Conservation (phyloP, 2,329 filamentous ascomycete species). For the Lasiodiplodia theobromae region DNA sequence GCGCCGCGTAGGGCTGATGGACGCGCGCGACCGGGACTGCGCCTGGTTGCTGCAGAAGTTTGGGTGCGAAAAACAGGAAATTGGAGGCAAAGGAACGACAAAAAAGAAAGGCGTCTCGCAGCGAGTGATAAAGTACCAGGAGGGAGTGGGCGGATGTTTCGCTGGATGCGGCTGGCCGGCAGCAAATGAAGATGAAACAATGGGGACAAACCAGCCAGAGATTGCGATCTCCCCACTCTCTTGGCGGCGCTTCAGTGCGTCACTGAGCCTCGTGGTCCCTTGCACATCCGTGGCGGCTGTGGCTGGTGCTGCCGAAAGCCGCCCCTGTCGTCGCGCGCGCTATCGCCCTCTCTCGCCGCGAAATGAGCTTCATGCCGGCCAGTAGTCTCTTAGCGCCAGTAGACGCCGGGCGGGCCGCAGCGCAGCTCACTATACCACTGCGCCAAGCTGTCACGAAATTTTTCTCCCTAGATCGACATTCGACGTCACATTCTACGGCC, state of each 20-base stretch:
- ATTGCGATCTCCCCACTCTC: constrained; percentile 26
- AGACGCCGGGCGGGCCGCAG: neutral
- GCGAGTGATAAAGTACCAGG: constrained; percentile 19
- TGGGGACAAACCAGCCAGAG: constrained; percentile 21
- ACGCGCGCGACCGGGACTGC: constrained; percentile 3
- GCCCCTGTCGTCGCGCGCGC: neutral
- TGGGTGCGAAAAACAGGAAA: constrained; percentile 5
- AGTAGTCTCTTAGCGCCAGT: neutral
- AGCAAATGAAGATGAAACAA: constrained; percentile 28
- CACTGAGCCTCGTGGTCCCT: constrained; percentile 13
- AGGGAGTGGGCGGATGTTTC: constrained; percentile 20
- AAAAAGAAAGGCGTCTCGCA: constrained; percentile 11
- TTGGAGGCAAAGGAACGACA: constrained; percentile 10
- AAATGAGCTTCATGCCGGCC: constrained; percentile 15
- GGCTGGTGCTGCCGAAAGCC: neutral
- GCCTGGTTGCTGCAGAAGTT: constrained; percentile 1
- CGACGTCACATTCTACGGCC: constrained; percentile 5
- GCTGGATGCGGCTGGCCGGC: constrained; percentile 25
- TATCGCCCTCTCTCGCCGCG: neutral
- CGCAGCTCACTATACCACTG: neutral
- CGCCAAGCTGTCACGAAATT: constrained; percentile 8
- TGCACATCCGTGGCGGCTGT: constrained; percentile 23
- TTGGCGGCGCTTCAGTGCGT: constrained; percentile 7
- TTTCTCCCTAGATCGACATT: constrained; percentile 10
- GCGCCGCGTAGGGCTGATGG: constrained; percentile 22